These are phyloP conservation scores for Laguncularia racemosa DNA, from an alignment of 345 rosid species.

Conservation along the genomic window DNA sequence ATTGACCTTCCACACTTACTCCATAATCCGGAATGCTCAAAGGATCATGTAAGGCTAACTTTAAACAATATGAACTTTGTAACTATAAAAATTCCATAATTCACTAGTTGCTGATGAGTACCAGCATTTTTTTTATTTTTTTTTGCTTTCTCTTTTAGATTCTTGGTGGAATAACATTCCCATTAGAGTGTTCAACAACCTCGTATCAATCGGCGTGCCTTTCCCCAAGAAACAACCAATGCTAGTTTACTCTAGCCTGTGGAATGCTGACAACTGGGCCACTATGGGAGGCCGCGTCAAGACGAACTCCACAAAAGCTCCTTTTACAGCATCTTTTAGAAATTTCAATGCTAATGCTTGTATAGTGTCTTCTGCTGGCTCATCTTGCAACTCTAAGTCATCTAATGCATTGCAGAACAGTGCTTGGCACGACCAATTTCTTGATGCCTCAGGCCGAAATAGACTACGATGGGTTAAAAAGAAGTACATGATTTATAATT, in stretches of 20 bases:
- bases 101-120: no score
- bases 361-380: constrained; percentile 24
- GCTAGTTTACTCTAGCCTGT: constrained; percentile 26
- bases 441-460: constrained; percentile 21
- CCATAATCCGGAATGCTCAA: constrained; percentile 49
- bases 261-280: constrained; percentile 18
- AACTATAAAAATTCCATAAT: no score
- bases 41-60: constrained; percentile 37
- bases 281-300: no score
- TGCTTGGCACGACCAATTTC: constrained; percentile 31
- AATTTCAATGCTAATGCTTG: no score
- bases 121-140: no score
- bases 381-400: constrained; percentile 18
- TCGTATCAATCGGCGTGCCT: constrained; percentile 47
- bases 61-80: no score
- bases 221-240: constrained; percentile 50
- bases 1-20: constrained; percentile 53
- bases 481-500: constrained; percentile 52
- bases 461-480: constrained; percentile 44
- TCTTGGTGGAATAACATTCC: constrained; percentile 52
- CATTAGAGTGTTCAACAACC: constrained; percentile 8
- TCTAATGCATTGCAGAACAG: neutral
- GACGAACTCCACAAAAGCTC: no score
- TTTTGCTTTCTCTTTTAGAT: constrained; percentile 12
- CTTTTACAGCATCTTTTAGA: no score